Conservation (phyloP, 345 rosid genomes). For the Murraya koenigii region DNA sequence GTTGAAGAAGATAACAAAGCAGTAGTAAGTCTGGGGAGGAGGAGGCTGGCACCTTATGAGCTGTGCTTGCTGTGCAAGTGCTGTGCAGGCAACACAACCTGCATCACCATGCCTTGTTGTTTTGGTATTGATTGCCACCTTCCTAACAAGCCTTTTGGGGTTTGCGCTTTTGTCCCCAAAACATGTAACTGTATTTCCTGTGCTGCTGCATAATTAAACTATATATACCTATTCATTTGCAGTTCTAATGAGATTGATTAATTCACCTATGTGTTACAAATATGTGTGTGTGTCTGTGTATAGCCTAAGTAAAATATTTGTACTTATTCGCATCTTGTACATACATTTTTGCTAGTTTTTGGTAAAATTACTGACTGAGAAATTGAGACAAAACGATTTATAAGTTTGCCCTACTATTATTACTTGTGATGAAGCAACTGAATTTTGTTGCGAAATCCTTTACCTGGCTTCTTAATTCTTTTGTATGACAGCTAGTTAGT, state of each 20-base stretch:
- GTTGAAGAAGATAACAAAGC: neutral
- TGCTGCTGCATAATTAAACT: neutral
- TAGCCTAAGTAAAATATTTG: too few relatives aligned
- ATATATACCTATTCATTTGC: neutral
- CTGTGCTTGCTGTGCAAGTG: slow-evolving; percentile 67
- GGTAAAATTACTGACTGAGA: neutral
- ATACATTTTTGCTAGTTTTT: too few relatives aligned
- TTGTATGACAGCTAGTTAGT: too few relatives aligned
- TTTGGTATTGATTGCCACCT: slow-evolving; percentile 65
- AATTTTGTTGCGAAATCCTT: too few relatives aligned
- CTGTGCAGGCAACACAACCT: slow-evolving; percentile 37
- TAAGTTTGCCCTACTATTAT: neutral
- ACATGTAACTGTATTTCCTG: slow-evolving; percentile 58
- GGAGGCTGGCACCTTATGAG: slow-evolving; percentile 51
- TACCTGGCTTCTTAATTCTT: too few relatives aligned
- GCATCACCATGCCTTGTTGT: slow-evolving; percentile 69
- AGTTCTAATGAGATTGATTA: too few relatives aligned
- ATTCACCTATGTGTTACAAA: too few relatives aligned
- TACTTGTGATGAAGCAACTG: too few relatives aligned
- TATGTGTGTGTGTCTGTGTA: too few relatives aligned
- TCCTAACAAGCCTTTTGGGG: slow-evolving; percentile 74
- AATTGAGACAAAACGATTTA: neutral
- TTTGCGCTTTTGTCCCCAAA: slow-evolving; percentile 78
- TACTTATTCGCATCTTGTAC: too few relatives aligned
- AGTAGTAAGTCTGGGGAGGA: neutral